phyloP scores from a whole-genome alignment of 805 yeast genomes.

The Kurtzmaniella fragi region DNA sequence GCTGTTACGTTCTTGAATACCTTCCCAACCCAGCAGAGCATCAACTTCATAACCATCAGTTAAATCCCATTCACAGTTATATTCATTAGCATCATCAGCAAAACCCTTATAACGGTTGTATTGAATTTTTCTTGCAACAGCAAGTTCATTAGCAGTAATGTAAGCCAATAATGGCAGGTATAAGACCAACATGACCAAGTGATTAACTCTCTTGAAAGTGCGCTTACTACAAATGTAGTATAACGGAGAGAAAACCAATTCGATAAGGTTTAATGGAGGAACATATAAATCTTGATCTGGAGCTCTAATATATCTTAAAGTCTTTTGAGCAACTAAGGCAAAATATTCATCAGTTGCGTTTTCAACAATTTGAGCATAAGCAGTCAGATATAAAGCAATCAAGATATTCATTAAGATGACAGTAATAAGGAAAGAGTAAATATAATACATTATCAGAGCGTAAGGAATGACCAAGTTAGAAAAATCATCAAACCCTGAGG shows the following conservation, averaged over 20 bases:
- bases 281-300: constrained; percentile 84
- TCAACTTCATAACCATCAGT: constrained; percentile 62
- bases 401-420: constrained; percentile 77
- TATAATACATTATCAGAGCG: constrained; percentile 73
- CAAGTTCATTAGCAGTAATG: constrained; percentile 60
- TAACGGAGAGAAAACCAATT: constrained; percentile 36
- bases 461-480: constrained; percentile 78
- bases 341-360: constrained; percentile 82
- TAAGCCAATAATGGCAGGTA: constrained; percentile 64
- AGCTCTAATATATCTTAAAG: constrained; percentile 77
- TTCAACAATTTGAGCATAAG: constrained; percentile 74
- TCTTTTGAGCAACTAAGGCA: constrained; percentile 80
- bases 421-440: constrained; percentile 69
- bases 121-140: constrained; percentile 61
- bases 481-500: constrained; percentile 66
- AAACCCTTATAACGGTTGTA: constrained; percentile 62
- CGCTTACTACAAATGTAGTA: constrained; percentile 29
- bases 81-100: constrained; percentile 76
- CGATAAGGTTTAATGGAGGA: constrained; percentile 79
- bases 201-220: constrained; percentile 37
- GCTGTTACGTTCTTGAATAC: constrained; percentile 32
- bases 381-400: constrained; percentile 80
- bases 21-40: constrained; percentile 28
- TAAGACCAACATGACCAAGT: constrained; percentile 54
- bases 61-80: constrained; percentile 77